Percentiles rank a stretch among this genome's conserved stretches.
phyloP scores from a whole-genome alignment of 2,329 filamentous ascomycete genomes.

The Pyrenophora tritici-repentis region DNA sequence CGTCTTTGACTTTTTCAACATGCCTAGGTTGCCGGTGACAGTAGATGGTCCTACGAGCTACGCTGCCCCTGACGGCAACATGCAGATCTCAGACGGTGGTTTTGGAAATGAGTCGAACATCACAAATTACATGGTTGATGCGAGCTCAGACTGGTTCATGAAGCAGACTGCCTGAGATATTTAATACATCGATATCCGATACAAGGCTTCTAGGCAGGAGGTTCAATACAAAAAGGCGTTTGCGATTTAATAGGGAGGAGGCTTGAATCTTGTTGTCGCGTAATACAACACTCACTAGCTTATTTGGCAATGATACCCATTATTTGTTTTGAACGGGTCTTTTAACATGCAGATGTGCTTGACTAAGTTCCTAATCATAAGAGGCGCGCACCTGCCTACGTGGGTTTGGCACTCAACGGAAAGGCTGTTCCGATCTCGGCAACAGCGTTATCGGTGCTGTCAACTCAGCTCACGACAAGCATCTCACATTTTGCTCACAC shows the following conservation, averaged over 20 bases:
- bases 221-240: neutral
- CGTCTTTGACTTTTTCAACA: slow-evolving; percentile 94
- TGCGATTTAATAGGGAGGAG: neutral
- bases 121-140: slow-evolving; percentile 77
- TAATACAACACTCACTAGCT: too few relatives aligned
- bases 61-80: slow-evolving; percentile 34
- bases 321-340: too few relatives aligned
- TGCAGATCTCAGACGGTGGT: slow-evolving; percentile 31
- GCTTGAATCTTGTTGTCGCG: too few relatives aligned
- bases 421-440: slow-evolving; percentile 18
- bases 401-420: neutral
- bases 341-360: too few relatives aligned
- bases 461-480: too few relatives aligned
- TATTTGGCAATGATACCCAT: too few relatives aligned
- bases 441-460: too few relatives aligned
- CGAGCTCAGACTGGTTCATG: slow-evolving; percentile 74
- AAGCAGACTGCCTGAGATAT: slow-evolving; percentile 23
- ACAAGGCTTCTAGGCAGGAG: neutral
- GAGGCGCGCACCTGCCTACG: neutral
- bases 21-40: slow-evolving; percentile 69
- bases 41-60: slow-evolving; percentile 40
- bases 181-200: neutral
- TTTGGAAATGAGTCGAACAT: slow-evolving; percentile 72
- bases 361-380: too few relatives aligned
- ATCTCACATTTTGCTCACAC: too few relatives aligned